Evolutionary conservation across 768 basidiomycete genomes (phyloP), one percentile per base, ranked within the genome.

Genomic region (Tricholoma flavovirens): DNA sequence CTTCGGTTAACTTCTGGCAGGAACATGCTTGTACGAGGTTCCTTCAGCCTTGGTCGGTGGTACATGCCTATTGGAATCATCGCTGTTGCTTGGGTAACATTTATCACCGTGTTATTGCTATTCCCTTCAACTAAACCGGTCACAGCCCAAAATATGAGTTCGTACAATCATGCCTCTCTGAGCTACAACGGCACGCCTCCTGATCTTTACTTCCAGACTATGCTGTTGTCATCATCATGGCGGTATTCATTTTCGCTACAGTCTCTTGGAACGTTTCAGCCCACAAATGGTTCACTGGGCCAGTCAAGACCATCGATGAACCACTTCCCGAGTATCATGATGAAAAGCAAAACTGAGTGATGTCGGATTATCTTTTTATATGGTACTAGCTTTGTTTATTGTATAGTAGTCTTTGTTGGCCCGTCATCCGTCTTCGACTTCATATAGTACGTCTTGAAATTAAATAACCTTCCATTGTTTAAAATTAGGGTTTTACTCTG

Each of bases 1-100:
- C 75, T 88, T 30, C 78, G 87, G 32, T 83, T 89, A 58, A 88
- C 86, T 0, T 87, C 80, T 21, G 87, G 87, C 7, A 74, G 84
- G 45, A 61, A 80, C 42, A 81, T 74, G 62, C 66, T 88, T 11
- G 64, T 73, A 8, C 83, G 83, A 1, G 86, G 87, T 9, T 76
- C 77, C 19, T 88, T 88, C 67, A 68, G 70, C 43, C 74, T 88
- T 0, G 87, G 87, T 11, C 71, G 69, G 53, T 86, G 83, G 83
- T 78, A 77, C 52, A 68, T 78, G 33, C 84, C 83, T 2, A 68
- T 86, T 36, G 87, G 87, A 5, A 66, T 71, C 45, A 64, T 87
- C 42, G 84, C 87, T 11, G 82, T 86, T 32, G 66, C 80, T 30
- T 88, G 86, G 87, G 84, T 87, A 15, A 56, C 70, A 10, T 88